These are phyloP conservation scores for Penicillium waksmanii DNA, from an alignment of 495 filamentous ascomycete genomes.

Conservation along the genomic window DNA sequence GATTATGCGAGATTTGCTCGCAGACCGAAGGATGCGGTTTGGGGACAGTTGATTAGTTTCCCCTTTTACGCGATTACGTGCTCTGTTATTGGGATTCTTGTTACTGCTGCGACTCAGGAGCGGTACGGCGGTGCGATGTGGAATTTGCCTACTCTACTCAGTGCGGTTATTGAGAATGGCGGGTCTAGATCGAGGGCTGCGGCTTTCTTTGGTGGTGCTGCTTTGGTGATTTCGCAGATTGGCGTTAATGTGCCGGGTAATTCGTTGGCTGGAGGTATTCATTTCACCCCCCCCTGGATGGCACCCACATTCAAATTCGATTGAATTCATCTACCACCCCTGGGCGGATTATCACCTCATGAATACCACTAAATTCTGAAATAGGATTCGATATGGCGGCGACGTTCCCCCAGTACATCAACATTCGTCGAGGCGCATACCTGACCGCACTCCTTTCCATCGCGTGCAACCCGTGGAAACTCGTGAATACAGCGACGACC, in stretches of 20 bases:
- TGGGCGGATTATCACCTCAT: too few species aligned
- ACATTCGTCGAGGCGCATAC: slow-evolving; percentile 51
- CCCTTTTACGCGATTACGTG: slow-evolving; percentile 30
- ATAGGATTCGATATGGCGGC: slow-evolving; percentile 47
- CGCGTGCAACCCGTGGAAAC: slow-evolving; percentile 55
- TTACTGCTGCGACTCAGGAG: slow-evolving; percentile 37
- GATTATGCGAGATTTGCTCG: slow-evolving; percentile 31
- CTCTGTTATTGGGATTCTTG: slow-evolving; percentile 41
- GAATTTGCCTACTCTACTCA: slow-evolving; percentile 42
- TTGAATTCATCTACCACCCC: not conserved
- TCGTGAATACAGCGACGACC: slow-evolving; percentile 50
- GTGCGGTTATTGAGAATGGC: slow-evolving; percentile 35
- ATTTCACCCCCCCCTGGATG: not conserved
- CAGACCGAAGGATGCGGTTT: slow-evolving; percentile 24
- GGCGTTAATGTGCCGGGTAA: slow-evolving; percentile 41
- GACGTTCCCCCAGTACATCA: slow-evolving; percentile 51
- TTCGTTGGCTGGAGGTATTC: slow-evolving; percentile 40
- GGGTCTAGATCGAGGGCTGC: slow-evolving; percentile 38
- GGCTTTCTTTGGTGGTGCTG: slow-evolving; percentile 49
- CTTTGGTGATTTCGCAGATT: slow-evolving; percentile 38
- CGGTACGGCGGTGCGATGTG: slow-evolving; percentile 43
- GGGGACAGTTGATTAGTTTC: slow-evolving; percentile 25
- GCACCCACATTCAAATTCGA: not conserved
- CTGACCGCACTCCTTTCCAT: slow-evolving; percentile 48
- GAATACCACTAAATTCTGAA: not conserved